Conservation (phyloP, 495 filamentous ascomycete genomes). For the Penicillium turbatum region DNA sequence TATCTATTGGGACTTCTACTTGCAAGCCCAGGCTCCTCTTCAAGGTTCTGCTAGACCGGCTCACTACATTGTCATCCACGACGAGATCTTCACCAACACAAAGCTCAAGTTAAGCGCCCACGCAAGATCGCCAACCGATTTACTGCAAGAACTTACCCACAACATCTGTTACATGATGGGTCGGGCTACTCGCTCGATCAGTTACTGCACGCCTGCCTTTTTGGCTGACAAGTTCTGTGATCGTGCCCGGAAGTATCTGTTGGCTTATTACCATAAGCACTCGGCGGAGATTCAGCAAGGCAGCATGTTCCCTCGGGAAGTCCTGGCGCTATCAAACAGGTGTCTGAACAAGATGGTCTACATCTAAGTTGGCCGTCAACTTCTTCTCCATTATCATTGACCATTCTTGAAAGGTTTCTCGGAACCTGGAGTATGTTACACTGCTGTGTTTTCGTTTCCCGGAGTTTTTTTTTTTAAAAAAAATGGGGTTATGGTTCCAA, state of each 20-base stretch:
- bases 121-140: slow-evolving; percentile 34
- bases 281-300: neutral
- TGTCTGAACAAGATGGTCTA: slow-evolving; percentile 4
- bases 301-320: neutral
- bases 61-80: slow-evolving; percentile 68
- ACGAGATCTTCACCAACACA: slow-evolving; percentile 56
- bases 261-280: slow-evolving; percentile 10
- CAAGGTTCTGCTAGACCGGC: slow-evolving; percentile 75
- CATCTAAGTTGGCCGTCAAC: neutral
- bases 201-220: slow-evolving; percentile 65
- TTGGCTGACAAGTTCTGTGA: slow-evolving; percentile 75
- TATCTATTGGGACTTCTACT: slow-evolving; percentile 69
- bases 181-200: slow-evolving; percentile 72
- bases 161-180: slow-evolving; percentile 72
- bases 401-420: too few relatives aligned
- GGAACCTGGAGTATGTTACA: neutral
- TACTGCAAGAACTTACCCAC: slow-evolving; percentile 58
- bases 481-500: neutral
- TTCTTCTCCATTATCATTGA: neutral
- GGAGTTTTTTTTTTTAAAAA: neutral
- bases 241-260: slow-evolving; percentile 60
- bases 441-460: neutral
- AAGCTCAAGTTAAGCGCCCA: slow-evolving; percentile 13
- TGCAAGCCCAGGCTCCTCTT: slow-evolving; percentile 73
- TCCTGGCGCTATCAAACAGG: neutral